Evolutionary conservation across 208 protist species (phyloP).

Genomic region (Leishmania tarentolae): DNA sequence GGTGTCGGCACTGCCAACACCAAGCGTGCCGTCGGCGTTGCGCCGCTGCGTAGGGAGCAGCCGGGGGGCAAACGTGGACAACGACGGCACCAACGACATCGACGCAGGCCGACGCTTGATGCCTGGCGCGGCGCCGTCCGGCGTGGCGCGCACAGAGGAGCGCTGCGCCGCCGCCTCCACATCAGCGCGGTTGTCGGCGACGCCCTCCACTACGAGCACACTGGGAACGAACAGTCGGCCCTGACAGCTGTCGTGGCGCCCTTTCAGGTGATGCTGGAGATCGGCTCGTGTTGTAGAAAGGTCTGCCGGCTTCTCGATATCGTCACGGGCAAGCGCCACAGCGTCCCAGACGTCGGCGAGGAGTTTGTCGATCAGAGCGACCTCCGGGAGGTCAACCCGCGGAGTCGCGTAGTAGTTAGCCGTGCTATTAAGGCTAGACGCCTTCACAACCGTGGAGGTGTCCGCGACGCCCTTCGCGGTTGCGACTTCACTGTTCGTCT

Average conservation of each 20-base stretch:
- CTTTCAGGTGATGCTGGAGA: constrained; percentile 2
- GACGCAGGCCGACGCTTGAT: constrained; percentile 44
- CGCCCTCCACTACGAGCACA: constrained; percentile 45
- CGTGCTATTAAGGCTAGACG: background rate
- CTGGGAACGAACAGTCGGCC: constrained; percentile 51
- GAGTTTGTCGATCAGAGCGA: constrained; percentile 49
- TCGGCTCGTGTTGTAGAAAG: background rate
- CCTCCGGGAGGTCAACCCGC: constrained; percentile 42
- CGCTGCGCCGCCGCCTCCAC: constrained; percentile 29
- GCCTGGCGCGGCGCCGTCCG: constrained; percentile 72
- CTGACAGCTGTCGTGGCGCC: constrained; percentile 16
- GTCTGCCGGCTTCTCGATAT: constrained; percentile 48
- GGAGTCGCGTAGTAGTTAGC: constrained; percentile 21
- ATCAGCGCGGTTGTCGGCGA: constrained; percentile 57
- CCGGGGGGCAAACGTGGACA: background rate
- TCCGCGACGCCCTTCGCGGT: background rate
- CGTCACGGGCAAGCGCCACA: constrained; percentile 48
- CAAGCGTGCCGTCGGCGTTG: constrained; percentile 15
- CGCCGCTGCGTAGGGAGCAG: constrained; percentile 4
- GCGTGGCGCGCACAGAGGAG: constrained; percentile 56
- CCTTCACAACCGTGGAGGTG: background rate
- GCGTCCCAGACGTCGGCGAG: constrained; percentile 67
- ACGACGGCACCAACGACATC: background rate
- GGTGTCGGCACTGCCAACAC: background rate
- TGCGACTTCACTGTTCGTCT: background rate